Evolutionary conservation across 148 eudicot species (phyloP).

Genomic region (Rhododendron vialii): DNA sequence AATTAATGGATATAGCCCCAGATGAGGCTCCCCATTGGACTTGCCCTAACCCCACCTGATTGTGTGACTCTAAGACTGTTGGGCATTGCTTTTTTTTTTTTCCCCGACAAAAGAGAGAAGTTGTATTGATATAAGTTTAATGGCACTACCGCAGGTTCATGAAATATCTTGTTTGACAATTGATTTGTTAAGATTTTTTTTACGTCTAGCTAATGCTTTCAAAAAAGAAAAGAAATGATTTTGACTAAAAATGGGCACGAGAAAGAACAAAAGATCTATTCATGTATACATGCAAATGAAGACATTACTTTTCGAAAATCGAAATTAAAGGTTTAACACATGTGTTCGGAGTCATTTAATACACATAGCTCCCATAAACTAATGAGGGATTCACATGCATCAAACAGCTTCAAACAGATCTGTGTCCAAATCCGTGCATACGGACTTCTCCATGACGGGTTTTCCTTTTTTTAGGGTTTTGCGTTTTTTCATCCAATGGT

Average conservation of each 20-base stretch:
- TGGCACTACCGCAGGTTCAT: not conserved
- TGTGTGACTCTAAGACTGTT: not conserved
- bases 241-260: too few relatives aligned
- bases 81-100: not conserved
- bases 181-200: not conserved
- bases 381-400: not conserved
- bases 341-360: too few relatives aligned
- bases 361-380: not conserved
- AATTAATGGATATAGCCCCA: too few relatives aligned
- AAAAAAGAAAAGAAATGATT: not conserved
- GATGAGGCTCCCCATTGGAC: too few relatives aligned
- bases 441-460: not conserved
- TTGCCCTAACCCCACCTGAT: not conserved
- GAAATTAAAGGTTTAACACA: not conserved
- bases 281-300: too few relatives aligned
- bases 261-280: too few relatives aligned
- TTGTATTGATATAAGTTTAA: too few relatives aligned
- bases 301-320: too few relatives aligned
- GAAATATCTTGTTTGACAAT: not conserved
- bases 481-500: not conserved
- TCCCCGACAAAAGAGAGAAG: too few relatives aligned
- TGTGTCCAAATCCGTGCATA: not conserved
- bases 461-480: not conserved
- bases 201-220: not conserved
- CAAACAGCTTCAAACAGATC: too few relatives aligned